Conservation (phyloP, 768 basidiomycete genomes). For the Panus rudis region DNA sequence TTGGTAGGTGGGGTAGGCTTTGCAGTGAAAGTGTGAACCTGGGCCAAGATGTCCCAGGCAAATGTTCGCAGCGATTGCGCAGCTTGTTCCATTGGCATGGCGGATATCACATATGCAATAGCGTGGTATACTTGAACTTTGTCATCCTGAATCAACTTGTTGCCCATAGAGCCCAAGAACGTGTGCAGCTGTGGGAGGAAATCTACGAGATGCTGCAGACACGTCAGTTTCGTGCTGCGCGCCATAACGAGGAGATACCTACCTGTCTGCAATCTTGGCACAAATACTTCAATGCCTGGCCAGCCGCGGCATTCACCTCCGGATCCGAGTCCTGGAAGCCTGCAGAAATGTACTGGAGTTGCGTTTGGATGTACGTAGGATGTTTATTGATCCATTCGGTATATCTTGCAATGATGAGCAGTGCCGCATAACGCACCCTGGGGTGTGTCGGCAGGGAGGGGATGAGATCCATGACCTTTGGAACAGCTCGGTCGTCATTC, state of each 20-base stretch:
- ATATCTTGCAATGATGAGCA: constrained; percentile 92
- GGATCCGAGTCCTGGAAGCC: constrained; percentile 79
- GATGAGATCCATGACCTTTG: constrained; percentile 92
- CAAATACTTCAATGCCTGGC: constrained; percentile 92
- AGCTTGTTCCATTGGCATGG: constrained; percentile 86
- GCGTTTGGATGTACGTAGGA: constrained; percentile 76
- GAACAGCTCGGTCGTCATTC: constrained; percentile 77
- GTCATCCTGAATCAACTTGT: constrained; percentile 80
- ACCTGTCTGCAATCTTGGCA: constrained; percentile 95
- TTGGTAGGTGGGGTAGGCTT: constrained; percentile 54
- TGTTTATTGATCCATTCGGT: constrained; percentile 94
- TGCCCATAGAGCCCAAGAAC: constrained; percentile 75
- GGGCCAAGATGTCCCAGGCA: constrained; percentile 73
- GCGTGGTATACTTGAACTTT: constrained; percentile 91
- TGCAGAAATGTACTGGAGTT: constrained; percentile 85
- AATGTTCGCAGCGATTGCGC: constrained; percentile 85
- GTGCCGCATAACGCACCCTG: constrained; percentile 88
- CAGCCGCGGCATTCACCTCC: constrained; percentile 89
- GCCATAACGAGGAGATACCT: constrained; percentile 14
- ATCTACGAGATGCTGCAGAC: constrained; percentile 72
- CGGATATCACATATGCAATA: constrained; percentile 90
- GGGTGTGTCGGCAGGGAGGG: constrained; percentile 87
- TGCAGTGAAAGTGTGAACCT: constrained; percentile 57
- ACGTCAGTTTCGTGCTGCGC: too few species aligned
- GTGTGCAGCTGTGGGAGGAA: constrained; percentile 88